Evolutionary conservation across 2,329 filamentous ascomycete genomes (phyloP).

Genomic region (Phaeosphaeria sp.): DNA sequence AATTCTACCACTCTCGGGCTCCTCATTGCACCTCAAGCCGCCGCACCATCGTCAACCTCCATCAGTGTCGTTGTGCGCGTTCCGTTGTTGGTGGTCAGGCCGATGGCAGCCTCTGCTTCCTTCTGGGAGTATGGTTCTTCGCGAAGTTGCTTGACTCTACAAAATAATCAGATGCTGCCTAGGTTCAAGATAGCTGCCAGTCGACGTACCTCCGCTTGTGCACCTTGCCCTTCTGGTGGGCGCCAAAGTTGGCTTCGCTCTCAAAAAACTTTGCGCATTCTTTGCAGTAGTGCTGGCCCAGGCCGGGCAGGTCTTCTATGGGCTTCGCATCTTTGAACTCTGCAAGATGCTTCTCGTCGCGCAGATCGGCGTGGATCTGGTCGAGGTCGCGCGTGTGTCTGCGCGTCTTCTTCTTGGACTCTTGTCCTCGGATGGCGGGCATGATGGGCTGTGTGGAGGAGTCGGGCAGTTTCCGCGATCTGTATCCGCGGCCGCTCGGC

Average conservation of each 20-base stretch:
- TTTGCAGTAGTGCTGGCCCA: conserved; percentile 86
- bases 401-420: conserved; percentile 58
- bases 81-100: conserved; percentile 74
- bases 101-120: conserved; percentile 81
- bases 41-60: conserved; percentile 40
- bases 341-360: conserved; percentile 77
- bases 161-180: conserved; percentile 14
- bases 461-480: conserved; percentile 3
- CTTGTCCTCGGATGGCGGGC: conserved; percentile 58
- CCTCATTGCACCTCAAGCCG: conserved; percentile 10
- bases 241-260: conserved; percentile 74
- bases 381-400: conserved; percentile 78
- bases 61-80: conserved; percentile 43
- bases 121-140: conserved; percentile 88
- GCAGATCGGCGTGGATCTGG: conserved; percentile 84
- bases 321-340: conserved; percentile 81
- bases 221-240: conserved; percentile 85
- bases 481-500: conserved; percentile 36
- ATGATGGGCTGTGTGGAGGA: conserved; percentile 41
- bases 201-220: conserved; percentile 80
- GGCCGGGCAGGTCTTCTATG: conserved; percentile 82
- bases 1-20: not conserved
- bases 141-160: conserved; percentile 78
- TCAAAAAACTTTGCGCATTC: conserved; percentile 98
- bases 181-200: not conserved